Evolutionary conservation across 106 monocot species (phyloP).

Genomic region (Allium fistulosum): DNA sequence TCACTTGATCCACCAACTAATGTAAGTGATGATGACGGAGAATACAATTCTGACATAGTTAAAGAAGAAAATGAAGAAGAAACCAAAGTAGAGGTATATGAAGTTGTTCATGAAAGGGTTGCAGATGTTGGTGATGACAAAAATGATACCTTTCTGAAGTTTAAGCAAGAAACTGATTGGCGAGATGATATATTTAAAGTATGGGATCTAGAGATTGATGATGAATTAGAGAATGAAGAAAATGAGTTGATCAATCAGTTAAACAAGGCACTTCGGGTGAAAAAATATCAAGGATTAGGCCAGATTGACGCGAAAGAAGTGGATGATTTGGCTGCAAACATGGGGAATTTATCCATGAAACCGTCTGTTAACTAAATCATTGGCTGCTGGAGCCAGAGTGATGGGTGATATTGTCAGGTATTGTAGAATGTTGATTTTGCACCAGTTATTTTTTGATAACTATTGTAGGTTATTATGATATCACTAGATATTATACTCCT

Average conservation of each 20-base stretch:
- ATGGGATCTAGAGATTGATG: background rate
- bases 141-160: background rate
- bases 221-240: background rate
- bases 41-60: background rate
- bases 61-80: too few species aligned
- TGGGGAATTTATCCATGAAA: background rate
- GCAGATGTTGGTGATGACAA: background rate
- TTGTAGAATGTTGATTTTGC: too few species aligned
- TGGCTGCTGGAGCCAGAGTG: too few species aligned
- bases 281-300: background rate
- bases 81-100: too few species aligned
- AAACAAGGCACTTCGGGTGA: background rate
- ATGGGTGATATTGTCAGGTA: too few species aligned
- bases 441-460: too few species aligned
- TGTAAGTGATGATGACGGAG: background rate
- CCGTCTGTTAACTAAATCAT: background rate
- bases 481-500: too few species aligned
- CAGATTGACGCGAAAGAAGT: background rate
- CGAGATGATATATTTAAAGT: background rate
- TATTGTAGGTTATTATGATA: too few species aligned
- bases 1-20: too few species aligned
- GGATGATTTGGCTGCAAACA: background rate
- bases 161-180: background rate
- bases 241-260: background rate
- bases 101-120: background rate